Conservation (phyloP, 2,329 filamentous ascomycete genomes). For the Colletotrichum aenigma region DNA sequence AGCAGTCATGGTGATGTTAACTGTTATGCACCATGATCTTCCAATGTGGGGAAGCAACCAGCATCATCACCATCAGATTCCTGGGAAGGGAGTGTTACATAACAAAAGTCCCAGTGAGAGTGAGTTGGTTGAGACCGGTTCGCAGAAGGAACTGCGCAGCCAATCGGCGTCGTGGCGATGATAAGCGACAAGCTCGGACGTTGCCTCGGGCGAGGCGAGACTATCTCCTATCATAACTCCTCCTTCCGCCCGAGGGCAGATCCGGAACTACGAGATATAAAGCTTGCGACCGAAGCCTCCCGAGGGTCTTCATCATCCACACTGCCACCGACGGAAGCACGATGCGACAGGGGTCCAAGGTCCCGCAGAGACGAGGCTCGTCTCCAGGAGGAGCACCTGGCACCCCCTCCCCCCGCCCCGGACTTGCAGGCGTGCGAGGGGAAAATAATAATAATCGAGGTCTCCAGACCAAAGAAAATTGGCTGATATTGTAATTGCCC, state of each 20-base stretch:
- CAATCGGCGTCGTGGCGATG: neutral
- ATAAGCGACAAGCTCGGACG: constrained; percentile 3
- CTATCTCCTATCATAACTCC: constrained; percentile 22
- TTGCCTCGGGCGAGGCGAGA: neutral
- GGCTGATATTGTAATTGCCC: constrained; percentile 10
- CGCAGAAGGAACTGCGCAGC: neutral
- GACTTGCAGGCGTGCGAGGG: neutral
- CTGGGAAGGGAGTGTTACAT: neutral
- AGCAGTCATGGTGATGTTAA: neutral
- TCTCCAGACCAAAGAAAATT: constrained; percentile 8
- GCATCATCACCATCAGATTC: neutral
- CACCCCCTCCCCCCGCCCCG: neutral
- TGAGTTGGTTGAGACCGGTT: neutral
- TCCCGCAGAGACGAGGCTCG: neutral
- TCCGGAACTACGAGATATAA: constrained; percentile 17
- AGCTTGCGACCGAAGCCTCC: constrained; percentile 19
- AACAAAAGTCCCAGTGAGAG: neutral
- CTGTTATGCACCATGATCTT: neutral
- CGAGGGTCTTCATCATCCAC: neutral
- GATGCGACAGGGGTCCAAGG: neutral
- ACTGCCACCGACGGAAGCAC: neutral
- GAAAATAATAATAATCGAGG: neutral
- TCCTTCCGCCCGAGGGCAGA: constrained; percentile 3
- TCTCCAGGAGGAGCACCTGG: neutral
- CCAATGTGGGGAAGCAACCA: neutral